These are phyloP conservation scores for Rosa persica DNA, from an alignment of 306 rosid genomes.

Conservation along the genomic window DNA sequence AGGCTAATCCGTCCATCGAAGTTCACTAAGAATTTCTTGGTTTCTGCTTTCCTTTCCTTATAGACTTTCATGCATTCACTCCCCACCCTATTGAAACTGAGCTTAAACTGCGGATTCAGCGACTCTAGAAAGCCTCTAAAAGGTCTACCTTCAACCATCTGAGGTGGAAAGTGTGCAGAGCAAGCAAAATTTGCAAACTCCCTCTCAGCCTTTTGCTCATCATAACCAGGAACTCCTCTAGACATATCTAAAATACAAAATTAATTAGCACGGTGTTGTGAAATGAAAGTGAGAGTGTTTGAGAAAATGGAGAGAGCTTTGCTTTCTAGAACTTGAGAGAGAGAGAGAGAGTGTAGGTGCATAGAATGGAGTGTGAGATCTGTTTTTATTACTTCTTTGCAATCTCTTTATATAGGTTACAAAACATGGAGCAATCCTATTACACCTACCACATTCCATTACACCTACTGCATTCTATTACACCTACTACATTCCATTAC, in stretches of 20 bases:
- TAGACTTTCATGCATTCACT: slow-evolving; percentile 7
- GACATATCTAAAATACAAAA: neutral
- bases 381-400: too few species aligned
- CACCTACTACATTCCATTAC: too few species aligned
- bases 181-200: neutral
- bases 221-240: neutral
- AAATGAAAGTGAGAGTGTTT: too few species aligned
- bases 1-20: slow-evolving; percentile 16
- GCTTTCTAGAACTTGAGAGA: too few species aligned
- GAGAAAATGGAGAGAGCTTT: too few species aligned
- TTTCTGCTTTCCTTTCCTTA: neutral
- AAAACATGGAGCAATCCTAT: too few species aligned
- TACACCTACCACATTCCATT: too few species aligned
- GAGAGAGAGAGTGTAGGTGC: too few species aligned
- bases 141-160: neutral
- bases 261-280: neutral
- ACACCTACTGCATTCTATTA: too few species aligned
- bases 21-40: neutral
- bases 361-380: too few species aligned
- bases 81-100: neutral
- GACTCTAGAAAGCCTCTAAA: neutral
- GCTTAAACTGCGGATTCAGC: neutral
- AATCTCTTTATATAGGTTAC: too few species aligned
- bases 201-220: neutral
- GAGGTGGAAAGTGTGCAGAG: neutral